A percentile compares a stretch with the other conserved stretches of the same genome.
Evolutionary conservation across 2,329 filamentous ascomycete species (phyloP).

Genomic region (Colletotrichum musicola): DNA sequence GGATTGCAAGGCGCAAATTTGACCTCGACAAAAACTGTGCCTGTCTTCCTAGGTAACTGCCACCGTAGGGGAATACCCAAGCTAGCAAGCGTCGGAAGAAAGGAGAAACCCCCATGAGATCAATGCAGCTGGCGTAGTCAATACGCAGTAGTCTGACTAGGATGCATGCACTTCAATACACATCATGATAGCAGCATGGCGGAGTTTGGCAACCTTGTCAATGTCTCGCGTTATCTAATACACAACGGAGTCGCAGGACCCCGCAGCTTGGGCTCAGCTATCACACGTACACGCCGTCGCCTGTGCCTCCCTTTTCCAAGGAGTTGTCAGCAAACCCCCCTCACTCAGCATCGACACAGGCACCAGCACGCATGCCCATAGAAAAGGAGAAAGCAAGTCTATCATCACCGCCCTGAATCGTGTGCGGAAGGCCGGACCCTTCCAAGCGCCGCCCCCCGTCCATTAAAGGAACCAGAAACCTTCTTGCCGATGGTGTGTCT

Average conservation of each 20-base stretch:
- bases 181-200: not conserved
- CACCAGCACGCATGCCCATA: constrained; percentile 17
- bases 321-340: not conserved
- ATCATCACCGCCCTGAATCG: constrained; percentile 25
- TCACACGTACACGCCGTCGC: constrained; percentile 27
- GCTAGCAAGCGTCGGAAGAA: too few species aligned
- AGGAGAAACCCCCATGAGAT: too few species aligned
- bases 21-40: too few species aligned
- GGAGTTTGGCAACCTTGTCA: constrained; percentile 20
- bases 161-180: too few species aligned
- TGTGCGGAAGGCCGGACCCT: constrained; percentile 9
- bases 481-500: not conserved
- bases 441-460: constrained; percentile 21
- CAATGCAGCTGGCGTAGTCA: too few species aligned
- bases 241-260: constrained; percentile 17
- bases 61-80: too few species aligned
- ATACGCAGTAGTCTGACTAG: too few species aligned
- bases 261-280: constrained; percentile 1
- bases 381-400: constrained; percentile 22
- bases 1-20: too few species aligned
- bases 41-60: too few species aligned
- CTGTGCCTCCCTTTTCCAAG: not conserved
- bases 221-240: constrained; percentile 37
- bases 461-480: constrained; percentile 20
- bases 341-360: not conserved